Percentiles rank a stretch among this genome's conserved stretches.
Evolutionary conservation across 75 land plant genomes (phyloP).

Genomic region (Chamaecyparis obtusa): DNA sequence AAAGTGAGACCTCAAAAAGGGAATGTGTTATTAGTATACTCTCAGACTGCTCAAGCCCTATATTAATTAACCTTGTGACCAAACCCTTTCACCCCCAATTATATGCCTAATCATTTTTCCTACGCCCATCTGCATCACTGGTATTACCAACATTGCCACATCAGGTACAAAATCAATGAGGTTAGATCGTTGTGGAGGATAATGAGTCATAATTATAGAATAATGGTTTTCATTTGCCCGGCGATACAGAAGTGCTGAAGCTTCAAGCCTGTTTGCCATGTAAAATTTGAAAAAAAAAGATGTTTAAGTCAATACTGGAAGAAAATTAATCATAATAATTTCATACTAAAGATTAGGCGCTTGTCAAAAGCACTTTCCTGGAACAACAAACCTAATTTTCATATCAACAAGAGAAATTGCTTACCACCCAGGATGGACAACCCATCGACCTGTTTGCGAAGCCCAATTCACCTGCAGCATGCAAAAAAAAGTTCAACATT

Average conservation of each 20-base stretch:
- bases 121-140: background rate
- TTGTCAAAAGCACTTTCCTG: slow-evolving; percentile 6
- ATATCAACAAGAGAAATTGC: slow-evolving; percentile 10
- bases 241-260: slow-evolving; percentile 92
- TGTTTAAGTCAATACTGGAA: background rate
- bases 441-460: slow-evolving; percentile 79
- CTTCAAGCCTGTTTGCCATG: slow-evolving; percentile 83
- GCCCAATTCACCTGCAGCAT: slow-evolving; percentile 96
- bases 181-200: slow-evolving; percentile 13
- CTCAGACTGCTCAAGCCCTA: background rate
- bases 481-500: background rate
- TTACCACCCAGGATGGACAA: slow-evolving; percentile 95
- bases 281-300: background rate
- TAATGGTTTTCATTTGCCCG: slow-evolving; percentile 87
- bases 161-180: background rate
- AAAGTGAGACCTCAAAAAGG: background rate
- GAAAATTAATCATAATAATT: slow-evolving; percentile 11
- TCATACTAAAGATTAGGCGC: background rate
- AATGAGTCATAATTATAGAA: slow-evolving; percentile 40
- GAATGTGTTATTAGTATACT: background rate
- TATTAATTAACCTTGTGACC: background rate
- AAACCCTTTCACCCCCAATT: background rate
- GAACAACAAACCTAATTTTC: slow-evolving; percentile 6
- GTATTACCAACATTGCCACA: background rate
- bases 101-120: background rate